These are phyloP conservation scores for Chlamydomonas reinhardtii DNA, from an alignment of 163 green algal genomes.

Conservation along the genomic window DNA sequence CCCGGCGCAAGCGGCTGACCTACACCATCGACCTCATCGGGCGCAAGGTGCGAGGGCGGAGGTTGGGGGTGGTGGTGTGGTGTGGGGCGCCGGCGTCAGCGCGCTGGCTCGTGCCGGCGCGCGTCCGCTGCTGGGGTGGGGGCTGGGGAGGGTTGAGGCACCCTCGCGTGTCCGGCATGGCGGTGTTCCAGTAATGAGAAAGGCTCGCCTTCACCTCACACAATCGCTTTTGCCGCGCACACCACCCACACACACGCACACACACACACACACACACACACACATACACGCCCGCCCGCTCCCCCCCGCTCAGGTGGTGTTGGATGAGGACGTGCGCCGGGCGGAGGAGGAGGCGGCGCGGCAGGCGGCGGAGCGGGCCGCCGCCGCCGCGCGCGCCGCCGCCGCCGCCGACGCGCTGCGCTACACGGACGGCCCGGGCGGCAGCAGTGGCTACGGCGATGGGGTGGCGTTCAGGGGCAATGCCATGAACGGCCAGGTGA, in stretches of 20 bases:
- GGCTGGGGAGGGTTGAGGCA: too few relatives aligned
- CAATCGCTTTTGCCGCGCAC: too few relatives aligned
- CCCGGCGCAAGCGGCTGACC: conserved; percentile 60
- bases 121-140: too few relatives aligned
- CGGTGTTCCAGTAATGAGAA: too few relatives aligned
- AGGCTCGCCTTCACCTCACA: too few relatives aligned
- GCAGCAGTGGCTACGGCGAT: conserved; percentile 1
- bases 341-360: conserved; percentile 1
- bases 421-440: conserved; percentile 27
- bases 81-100: background rate
- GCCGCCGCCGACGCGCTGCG: conserved; percentile 17
- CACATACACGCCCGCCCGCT: too few relatives aligned
- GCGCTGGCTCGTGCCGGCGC: too few relatives aligned
- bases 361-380: conserved; percentile 1
- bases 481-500: too few relatives aligned
- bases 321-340: conserved; percentile 39
- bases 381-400: conserved; percentile 11
- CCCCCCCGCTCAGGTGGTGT: background rate
- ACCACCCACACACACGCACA: too few relatives aligned
- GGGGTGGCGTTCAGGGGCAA: conserved; percentile 26
- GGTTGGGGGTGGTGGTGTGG: too few relatives aligned
- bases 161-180: too few relatives aligned
- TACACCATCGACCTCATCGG: conserved; percentile 94
- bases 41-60: conserved; percentile 62
- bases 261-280: too few relatives aligned